A percentile compares a stretch with the other conserved stretches of the same genome.
phyloP scores from a whole-genome alignment of 148 eudicot genomes.

The Mesembryanthemum crystallinum region DNA sequence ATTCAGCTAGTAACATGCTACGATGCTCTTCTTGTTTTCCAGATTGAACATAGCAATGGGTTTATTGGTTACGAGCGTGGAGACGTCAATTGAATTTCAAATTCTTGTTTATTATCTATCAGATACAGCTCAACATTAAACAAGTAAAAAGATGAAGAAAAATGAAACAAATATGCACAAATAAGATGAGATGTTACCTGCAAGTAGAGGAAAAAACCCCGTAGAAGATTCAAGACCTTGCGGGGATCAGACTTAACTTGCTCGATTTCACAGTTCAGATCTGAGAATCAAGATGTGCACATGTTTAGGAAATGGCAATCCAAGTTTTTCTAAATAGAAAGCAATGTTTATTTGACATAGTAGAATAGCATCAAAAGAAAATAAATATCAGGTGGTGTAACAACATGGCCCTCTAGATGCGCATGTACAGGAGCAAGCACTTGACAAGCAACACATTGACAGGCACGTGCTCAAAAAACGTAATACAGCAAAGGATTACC shows the following conservation, averaged over 20 bases:
- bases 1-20: neutral
- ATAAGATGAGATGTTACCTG: constrained; percentile 29
- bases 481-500: neutral
- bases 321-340: neutral
- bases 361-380: neutral
- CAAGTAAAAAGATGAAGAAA: neutral
- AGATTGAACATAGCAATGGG: neutral
- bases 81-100: neutral
- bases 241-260: constrained; percentile 22
- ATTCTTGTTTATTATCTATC: neutral
- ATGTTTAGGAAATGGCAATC: neutral
- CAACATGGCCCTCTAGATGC: neutral
- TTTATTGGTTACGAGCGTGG: neutral
- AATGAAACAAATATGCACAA: neutral
- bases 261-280: constrained; percentile 26
- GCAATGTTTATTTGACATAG: neutral
- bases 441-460: neutral
- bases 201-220: constrained; percentile 46
- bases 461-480: neutral
- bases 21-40: neutral
- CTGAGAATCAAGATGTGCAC: constrained; percentile 24
- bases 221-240: constrained; percentile 42
- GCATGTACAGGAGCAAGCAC: neutral
- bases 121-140: neutral
- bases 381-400: neutral